A percentile compares a stretch with the other conserved stretches of the same genome.
phyloP scores from a whole-genome alignment of 768 basidiomycete species.

The Lentinus tigrinus region DNA sequence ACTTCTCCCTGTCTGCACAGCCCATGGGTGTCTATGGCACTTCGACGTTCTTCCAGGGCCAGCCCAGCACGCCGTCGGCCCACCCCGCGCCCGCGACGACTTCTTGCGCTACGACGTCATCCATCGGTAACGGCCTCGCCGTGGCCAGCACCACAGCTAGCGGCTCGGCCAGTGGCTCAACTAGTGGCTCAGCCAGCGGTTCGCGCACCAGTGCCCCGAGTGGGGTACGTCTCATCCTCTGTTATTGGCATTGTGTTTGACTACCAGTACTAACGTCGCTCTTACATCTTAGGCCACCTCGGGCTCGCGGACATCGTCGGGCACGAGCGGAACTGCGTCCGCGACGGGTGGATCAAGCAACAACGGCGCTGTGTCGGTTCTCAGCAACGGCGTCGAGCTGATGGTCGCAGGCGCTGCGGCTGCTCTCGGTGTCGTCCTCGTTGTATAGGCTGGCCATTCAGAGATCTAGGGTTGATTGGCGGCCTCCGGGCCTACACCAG shows the following conservation, averaged over 20 bases:
- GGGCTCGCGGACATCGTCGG: neutral
- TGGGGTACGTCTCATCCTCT: neutral
- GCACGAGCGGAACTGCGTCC: neutral
- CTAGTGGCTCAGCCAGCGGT: neutral
- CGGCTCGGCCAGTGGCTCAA: neutral
- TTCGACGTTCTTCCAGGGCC: conserved; percentile 67
- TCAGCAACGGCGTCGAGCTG: neutral
- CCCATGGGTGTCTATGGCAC: conserved; percentile 67
- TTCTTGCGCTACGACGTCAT: conserved; percentile 52
- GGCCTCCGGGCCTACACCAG: too few relatives aligned
- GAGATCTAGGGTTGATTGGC: too few relatives aligned
- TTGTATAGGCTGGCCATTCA: neutral
- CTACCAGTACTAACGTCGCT: too few relatives aligned
- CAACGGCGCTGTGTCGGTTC: neutral
- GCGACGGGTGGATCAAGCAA: conserved; percentile 3
- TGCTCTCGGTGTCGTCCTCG: conserved; percentile 10
- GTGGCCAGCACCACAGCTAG: neutral
- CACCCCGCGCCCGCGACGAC: conserved; percentile 60
- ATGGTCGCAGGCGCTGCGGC: conserved; percentile 7
- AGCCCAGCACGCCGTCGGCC: conserved; percentile 51
- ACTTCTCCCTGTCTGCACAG: conserved; percentile 23
- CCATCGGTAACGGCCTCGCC: conserved; percentile 46
- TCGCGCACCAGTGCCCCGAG: neutral
- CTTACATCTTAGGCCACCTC: neutral
- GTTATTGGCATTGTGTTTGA: neutral